Evolutionary conservation across 2,329 filamentous ascomycete species (phyloP), one percentile per base, ranked within the genome.

Genomic region (Metarhizium robertsii): DNA sequence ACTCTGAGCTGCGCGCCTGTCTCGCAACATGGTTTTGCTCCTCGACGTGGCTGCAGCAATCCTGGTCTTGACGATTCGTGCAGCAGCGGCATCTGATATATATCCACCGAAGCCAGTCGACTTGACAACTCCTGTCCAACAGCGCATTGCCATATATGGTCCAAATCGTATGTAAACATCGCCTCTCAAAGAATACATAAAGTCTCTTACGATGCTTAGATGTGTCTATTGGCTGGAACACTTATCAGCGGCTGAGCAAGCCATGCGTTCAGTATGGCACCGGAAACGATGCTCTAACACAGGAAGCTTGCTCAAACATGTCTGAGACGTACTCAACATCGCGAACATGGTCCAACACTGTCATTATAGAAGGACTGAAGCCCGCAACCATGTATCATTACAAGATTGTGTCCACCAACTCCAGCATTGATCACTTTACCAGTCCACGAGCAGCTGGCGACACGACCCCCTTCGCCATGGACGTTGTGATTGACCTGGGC

Each of bases 371-470:
- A 0, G 69, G 63, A 6, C 66, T 84, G 25, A 67, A 65, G 0
- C 74, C 80, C 0, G 79, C 75, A 0, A 81, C 79, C 1, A 80
- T 73, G 0, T 84, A 84, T 65, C 84, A 80, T 69, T 84, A 84
- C 69, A 74, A 80, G 68, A 81, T 83, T 52, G 71, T 70, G 11
- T 81, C 79, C 1, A 76, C 72, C 32, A 84, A 84, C 66, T 79
- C 80, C 0, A 79, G 63, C 3, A 68, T 79, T 6, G 72, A 75
- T 36, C 73, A 77, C 42, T 84, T 84, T 66, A 61, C 79, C 51
- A 83, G 76, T 58, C 75, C 78, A 2, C 76, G 80, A 1, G 56
- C 67, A 2, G 70, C 80, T 0, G 81, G 81, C n/a, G 80, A 84
- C 66, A 73, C 67, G 52, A 79, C 76, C 0, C 70, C 80, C 0